Percentiles rank a stretch among this genome's conserved stretches.
phyloP scores from a whole-genome alignment of 2,329 filamentous ascomycete species.

The Colletotrichum sp. region DNA sequence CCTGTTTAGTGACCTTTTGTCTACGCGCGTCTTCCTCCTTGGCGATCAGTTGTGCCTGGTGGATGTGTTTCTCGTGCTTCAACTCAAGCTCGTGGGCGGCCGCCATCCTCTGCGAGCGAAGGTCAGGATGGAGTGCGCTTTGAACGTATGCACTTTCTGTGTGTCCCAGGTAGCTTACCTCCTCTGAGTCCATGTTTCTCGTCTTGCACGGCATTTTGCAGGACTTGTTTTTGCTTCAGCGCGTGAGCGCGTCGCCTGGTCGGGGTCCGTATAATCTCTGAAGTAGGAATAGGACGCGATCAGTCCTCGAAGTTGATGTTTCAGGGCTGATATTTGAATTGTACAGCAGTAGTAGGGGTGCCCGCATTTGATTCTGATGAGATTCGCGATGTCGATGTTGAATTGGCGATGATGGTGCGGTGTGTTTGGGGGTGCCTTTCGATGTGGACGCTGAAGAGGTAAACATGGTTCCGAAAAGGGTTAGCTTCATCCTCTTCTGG shows the following conservation, averaged over 20 bases:
- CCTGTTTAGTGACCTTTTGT: slow-evolving; percentile 68
- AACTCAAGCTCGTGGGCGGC: slow-evolving; percentile 66
- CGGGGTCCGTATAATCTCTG: not conserved
- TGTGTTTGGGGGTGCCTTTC: slow-evolving; percentile 7
- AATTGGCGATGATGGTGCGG: not conserved
- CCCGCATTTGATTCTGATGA: not conserved
- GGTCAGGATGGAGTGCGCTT: not conserved
- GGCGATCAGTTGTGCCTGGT: slow-evolving; percentile 69
- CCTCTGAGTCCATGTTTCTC: slow-evolving; percentile 16
- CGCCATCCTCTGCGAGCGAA: slow-evolving; percentile 42
- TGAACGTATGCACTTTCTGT: not conserved
- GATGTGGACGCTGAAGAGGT: slow-evolving; percentile 18
- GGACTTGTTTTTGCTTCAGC: slow-evolving; percentile 1
- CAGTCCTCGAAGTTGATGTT: not conserved
- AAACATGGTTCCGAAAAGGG: slow-evolving; percentile 33
- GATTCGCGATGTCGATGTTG: not conserved
- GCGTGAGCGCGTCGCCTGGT: slow-evolving; percentile 2
- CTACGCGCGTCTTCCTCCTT: slow-evolving; percentile 78
- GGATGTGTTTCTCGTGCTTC: slow-evolving; percentile 68
- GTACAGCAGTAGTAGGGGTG: not conserved
- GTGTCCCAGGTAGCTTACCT: not conserved
- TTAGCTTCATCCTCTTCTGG: not conserved
- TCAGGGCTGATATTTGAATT: not conserved
- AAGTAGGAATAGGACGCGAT: not conserved
- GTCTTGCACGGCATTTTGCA: slow-evolving; percentile 17